Percentiles rank a stretch among this genome's conserved stretches.
Conservation (phyloP, 2,329 filamentous ascomycete species). For the Alternaria atra region DNA sequence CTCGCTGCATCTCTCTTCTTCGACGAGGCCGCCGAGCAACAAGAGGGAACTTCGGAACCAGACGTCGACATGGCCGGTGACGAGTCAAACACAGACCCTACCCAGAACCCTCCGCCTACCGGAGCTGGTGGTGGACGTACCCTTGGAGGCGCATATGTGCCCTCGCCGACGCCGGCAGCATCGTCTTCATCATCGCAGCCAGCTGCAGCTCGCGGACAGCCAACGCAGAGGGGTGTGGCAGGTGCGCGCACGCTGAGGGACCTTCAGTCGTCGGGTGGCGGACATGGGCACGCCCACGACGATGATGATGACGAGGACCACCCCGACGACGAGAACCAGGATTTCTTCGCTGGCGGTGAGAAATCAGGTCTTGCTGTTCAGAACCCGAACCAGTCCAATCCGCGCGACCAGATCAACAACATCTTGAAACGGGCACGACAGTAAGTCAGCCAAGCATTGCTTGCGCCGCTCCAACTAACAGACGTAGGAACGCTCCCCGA, state of each 20-base stretch:
- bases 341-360: conserved; percentile 84
- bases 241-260: conserved; percentile 57
- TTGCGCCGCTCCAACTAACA: conserved; percentile 31
- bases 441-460: conserved; percentile 33
- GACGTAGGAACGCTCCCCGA: conserved; percentile 66
- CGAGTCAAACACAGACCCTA: conserved; percentile 33
- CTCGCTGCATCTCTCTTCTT: conserved; percentile 57
- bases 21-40: conserved; percentile 43
- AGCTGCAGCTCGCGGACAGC: conserved; percentile 33
- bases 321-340: conserved; percentile 67
- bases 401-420: conserved; percentile 59
- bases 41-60: conserved; percentile 29
- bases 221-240: conserved; percentile 39
- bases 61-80: conserved; percentile 49
- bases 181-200: conserved; percentile 23
- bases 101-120: conserved; percentile 32
- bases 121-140: conserved; percentile 48
- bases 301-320: conserved; percentile 64
- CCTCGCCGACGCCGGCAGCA: conserved; percentile 32
- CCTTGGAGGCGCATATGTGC: conserved; percentile 48
- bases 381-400: conserved; percentile 66
- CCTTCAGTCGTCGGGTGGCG: conserved; percentile 54
- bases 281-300: conserved; percentile 58
- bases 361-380: conserved; percentile 79
- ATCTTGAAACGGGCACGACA: conserved; percentile 59